These are phyloP conservation scores for Fusarium pseudonygamai DNA, from an alignment of 2,329 filamentous ascomycete species.

Conservation along the genomic window DNA sequence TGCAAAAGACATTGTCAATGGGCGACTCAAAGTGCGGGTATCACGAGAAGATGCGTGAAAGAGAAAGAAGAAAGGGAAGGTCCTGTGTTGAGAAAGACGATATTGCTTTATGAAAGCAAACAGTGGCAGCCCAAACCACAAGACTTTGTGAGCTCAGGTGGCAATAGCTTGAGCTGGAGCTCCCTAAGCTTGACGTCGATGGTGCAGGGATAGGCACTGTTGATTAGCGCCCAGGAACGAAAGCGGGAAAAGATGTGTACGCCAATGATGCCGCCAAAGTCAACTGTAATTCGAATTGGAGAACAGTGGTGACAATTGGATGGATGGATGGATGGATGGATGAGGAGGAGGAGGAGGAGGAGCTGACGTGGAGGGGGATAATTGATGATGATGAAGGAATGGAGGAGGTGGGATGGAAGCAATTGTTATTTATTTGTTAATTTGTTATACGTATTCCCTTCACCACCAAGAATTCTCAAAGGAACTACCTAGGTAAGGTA, in stretches of 20 bases:
- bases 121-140: conserved; percentile 8
- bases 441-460: background rate
- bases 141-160: conserved; percentile 23
- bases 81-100: background rate
- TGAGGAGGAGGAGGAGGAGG: background rate
- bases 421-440: background rate
- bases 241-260: conserved; percentile 36
- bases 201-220: conserved; percentile 24
- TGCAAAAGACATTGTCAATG: conserved; percentile 33
- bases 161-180: conserved; percentile 29
- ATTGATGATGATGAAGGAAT: background rate
- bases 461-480: background rate
- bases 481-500: background rate
- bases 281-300: background rate
- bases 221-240: conserved; percentile 26
- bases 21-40: background rate
- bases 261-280: conserved; percentile 2
- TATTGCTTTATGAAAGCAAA: conserved; percentile 17
- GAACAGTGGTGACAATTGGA: background rate
- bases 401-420: background rate
- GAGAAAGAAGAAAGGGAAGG: background rate
- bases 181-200: conserved; percentile 31
- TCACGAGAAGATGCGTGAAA: background rate
- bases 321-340: background rate
- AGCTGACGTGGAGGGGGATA: background rate